Conservation (phyloP, 306 rosid species). For the Alnus glutinosa region DNA sequence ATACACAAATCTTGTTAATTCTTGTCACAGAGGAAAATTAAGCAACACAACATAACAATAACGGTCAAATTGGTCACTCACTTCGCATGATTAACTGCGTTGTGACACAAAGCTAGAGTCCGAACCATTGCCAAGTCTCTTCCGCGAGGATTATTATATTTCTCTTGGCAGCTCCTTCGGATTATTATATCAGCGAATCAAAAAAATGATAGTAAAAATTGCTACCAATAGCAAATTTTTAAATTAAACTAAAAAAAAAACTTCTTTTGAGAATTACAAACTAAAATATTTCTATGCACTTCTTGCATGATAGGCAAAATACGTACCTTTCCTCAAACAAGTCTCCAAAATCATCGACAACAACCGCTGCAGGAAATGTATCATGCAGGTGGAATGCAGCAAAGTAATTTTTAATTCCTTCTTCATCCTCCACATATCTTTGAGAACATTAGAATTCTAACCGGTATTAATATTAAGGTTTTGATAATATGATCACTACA, state of each 20-base stretch:
- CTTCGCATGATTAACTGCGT: constrained; percentile 75
- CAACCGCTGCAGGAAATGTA: constrained; percentile 64
- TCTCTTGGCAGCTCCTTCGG: constrained; percentile 71
- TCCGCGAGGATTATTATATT: constrained; percentile 63
- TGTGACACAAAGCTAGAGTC: constrained; percentile 77
- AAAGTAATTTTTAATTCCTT: constrained; percentile 77
- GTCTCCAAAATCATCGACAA: constrained; percentile 80
- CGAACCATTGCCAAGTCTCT: constrained; percentile 88
- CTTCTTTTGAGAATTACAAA: too few species aligned
- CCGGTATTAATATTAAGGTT: constrained; percentile 4
- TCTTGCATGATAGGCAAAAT: too few species aligned
- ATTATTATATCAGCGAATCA: too few species aligned
- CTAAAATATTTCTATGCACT: too few species aligned
- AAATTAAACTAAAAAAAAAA: too few species aligned
- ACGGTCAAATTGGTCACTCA: constrained; percentile 33
- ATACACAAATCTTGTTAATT: neutral
- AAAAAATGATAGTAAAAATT: too few species aligned
- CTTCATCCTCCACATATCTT: constrained; percentile 76
- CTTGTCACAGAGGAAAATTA: neutral
- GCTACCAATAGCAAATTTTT: too few species aligned
- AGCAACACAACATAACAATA: neutral
- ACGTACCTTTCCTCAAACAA: constrained; percentile 67
- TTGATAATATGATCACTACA: neutral
- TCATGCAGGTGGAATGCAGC: constrained; percentile 79
- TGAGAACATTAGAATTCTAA: neutral